These are phyloP conservation scores for Didymella keratinophila DNA, from an alignment of 2,329 filamentous ascomycete genomes.

Conservation along the genomic window DNA sequence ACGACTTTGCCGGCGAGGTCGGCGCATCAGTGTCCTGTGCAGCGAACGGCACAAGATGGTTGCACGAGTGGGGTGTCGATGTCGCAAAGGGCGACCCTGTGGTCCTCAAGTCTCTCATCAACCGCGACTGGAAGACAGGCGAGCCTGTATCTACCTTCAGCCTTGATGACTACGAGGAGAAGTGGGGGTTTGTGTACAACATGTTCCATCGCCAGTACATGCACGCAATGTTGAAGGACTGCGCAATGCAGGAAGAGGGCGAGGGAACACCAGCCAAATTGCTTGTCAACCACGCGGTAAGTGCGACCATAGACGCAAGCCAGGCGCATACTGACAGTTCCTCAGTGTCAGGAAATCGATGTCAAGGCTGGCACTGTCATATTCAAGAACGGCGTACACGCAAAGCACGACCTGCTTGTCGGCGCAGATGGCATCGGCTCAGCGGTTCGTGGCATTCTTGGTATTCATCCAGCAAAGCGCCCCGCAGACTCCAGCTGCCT, in stretches of 20 bases:
- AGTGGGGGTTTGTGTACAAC: slow-evolving; percentile 69
- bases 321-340: not conserved
- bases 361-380: slow-evolving; percentile 51
- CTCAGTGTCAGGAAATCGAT: slow-evolving; percentile 61
- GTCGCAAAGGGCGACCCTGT: slow-evolving; percentile 71
- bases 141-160: slow-evolving; percentile 70
- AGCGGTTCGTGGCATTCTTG: slow-evolving; percentile 67
- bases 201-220: slow-evolving; percentile 76
- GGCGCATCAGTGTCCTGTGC: slow-evolving; percentile 64
- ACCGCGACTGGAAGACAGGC: slow-evolving; percentile 73
- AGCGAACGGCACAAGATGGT: slow-evolving; percentile 73
- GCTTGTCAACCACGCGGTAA: slow-evolving; percentile 61
- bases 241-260: slow-evolving; percentile 62
- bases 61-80: slow-evolving; percentile 73
- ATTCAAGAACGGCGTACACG: slow-evolving; percentile 58
- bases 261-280: slow-evolving; percentile 63
- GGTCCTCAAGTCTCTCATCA: slow-evolving; percentile 71
- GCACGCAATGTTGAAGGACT: slow-evolving; percentile 71
- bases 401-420: slow-evolving; percentile 66
- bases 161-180: slow-evolving; percentile 69
- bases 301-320: not conserved
- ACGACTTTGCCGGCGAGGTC: slow-evolving; percentile 72
- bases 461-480: slow-evolving; percentile 66
- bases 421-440: slow-evolving; percentile 75
- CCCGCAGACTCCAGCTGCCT: slow-evolving; percentile 68